A percentile compares a stretch with the other conserved stretches of the same genome.
These are phyloP conservation scores for Beauveria brongniartii DNA, from an alignment of 2,329 filamentous ascomycete species.

Conservation along the genomic window DNA sequence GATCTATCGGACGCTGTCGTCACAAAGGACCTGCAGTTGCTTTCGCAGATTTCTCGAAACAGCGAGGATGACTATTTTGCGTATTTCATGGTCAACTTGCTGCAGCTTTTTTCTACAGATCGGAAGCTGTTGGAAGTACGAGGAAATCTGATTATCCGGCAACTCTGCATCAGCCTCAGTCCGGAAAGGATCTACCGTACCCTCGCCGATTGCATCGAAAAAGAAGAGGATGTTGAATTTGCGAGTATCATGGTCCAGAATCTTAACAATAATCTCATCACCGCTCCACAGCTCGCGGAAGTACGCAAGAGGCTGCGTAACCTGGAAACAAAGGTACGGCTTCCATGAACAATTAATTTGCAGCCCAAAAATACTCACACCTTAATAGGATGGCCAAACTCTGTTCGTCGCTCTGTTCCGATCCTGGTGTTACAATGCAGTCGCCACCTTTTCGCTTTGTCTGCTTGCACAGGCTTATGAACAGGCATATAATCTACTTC, in stretches of 20 bases:
- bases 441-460: constrained; percentile 93
- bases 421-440: constrained; percentile 97
- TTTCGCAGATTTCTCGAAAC: constrained; percentile 93
- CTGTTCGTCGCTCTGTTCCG: constrained; percentile 93
- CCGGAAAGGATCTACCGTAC: constrained; percentile 94
- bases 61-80: constrained; percentile 97
- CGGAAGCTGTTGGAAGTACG: constrained; percentile 82
- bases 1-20: constrained; percentile 94
- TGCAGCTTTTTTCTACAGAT: constrained; percentile 94
- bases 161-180: constrained; percentile 86
- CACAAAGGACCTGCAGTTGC: constrained; percentile 82
- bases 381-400: constrained; percentile 71
- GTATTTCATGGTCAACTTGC: constrained; percentile 94
- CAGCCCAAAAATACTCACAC: not conserved
- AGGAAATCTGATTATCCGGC: constrained; percentile 92
- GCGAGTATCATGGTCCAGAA: constrained; percentile 99
- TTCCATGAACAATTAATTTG: not conserved
- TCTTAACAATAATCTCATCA: constrained; percentile 97
- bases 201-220: constrained; percentile 91
- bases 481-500: constrained; percentile 89
- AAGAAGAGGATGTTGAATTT: constrained; percentile 96
- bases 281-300: constrained; percentile 86
- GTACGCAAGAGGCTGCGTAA: constrained; percentile 85
- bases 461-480: constrained; percentile 95
- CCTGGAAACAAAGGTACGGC: constrained; percentile 68